Evolutionary conservation across 106 monocot species (phyloP).

Genomic region (Cymbidium sinense): DNA sequence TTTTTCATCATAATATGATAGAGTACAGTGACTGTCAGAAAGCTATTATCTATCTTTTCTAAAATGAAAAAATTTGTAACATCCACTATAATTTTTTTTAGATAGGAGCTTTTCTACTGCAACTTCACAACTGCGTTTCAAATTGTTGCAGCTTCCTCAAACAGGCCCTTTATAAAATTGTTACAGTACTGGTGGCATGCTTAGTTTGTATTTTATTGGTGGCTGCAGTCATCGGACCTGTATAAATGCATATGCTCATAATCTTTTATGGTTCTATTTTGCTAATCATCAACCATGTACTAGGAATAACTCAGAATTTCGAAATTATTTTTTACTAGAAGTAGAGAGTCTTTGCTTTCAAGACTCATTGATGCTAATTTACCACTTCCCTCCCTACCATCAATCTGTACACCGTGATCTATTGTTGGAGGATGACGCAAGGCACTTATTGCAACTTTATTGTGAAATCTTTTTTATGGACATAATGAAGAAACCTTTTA

Average conservation of each 20-base stretch:
- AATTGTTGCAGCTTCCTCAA: too few species aligned
- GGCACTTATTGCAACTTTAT: neutral
- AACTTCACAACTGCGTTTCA: too few species aligned
- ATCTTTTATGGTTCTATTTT: neutral
- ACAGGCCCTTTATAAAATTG: too few species aligned
- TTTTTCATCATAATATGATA: too few species aligned
- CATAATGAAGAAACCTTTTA: neutral
- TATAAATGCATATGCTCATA: neutral
- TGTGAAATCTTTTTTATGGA: neutral
- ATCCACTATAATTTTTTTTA: too few species aligned
- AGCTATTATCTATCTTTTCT: too few species aligned
- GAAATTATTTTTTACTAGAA: neutral
- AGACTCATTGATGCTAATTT: neutral
- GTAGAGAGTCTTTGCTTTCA: neutral
- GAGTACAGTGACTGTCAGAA: too few species aligned
- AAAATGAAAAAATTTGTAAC: too few species aligned
- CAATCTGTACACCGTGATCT: neutral
- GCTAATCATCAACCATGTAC: neutral
- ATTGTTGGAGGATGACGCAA: neutral
- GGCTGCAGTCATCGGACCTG: neutral
- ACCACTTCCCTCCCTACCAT: neutral
- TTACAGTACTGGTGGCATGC: too few species aligned
- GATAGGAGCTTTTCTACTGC: too few species aligned
- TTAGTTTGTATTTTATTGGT: too few species aligned
- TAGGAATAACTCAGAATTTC: neutral